Percentiles rank a stretch among this genome's conserved stretches.
phyloP scores from a whole-genome alignment of 352 stramenopile species.

The Elongisporangium senticosum region DNA sequence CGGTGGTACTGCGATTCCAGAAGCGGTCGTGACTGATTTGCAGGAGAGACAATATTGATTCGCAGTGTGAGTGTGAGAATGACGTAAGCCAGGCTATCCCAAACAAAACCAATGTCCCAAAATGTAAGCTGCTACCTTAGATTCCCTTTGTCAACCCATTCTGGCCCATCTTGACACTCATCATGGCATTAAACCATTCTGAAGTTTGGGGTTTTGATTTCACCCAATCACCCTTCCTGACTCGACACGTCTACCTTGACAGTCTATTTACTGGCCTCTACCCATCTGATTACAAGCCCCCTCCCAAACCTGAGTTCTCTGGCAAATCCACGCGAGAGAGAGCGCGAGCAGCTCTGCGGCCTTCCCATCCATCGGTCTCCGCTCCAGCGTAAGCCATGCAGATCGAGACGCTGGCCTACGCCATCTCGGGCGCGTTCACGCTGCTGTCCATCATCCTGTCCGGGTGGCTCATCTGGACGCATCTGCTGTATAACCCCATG shows the following conservation, averaged over 20 bases:
- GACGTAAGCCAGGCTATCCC: not conserved
- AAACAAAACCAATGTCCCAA: not conserved
- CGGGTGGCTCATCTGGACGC: slow-evolving; percentile 86
- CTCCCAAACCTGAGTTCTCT: not conserved
- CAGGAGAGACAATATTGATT: not conserved
- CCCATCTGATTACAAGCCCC: not conserved
- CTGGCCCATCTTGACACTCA: too few relatives aligned
- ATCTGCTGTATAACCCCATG: slow-evolving; percentile 82
- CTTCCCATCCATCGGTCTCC: not conserved
- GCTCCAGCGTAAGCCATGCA: slow-evolving; percentile 67
- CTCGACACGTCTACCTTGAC: not conserved
- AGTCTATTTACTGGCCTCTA: not conserved
- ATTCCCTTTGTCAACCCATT: not conserved
- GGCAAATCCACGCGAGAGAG: not conserved
- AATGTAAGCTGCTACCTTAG: not conserved
- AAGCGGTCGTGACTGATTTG: slow-evolving; percentile 18
- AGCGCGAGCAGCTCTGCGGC: not conserved
- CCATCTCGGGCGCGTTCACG: slow-evolving; percentile 85
- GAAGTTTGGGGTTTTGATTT: not conserved
- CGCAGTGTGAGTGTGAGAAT: not conserved
- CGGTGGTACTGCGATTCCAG: slow-evolving; percentile 76
- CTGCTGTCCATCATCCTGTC: slow-evolving; percentile 78
- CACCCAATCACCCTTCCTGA: not conserved
- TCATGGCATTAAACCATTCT: not conserved
- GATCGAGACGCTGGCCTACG: slow-evolving; percentile 83